phyloP scores from a whole-genome alignment of 306 rosid genomes.

The Vigna unguiculata region DNA sequence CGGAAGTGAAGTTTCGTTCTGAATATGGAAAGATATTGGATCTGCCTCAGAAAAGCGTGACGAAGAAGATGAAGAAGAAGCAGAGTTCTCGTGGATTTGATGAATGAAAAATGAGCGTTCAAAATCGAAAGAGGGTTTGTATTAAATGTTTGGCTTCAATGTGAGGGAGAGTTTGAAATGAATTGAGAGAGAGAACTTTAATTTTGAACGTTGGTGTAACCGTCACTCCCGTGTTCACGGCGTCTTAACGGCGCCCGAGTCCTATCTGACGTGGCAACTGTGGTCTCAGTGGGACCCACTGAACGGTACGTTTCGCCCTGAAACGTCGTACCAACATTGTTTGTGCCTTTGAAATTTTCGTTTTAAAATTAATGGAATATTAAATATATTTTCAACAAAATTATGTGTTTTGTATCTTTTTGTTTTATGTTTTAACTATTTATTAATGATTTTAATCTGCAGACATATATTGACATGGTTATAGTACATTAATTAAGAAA shows the following conservation, averaged over 20 bases:
- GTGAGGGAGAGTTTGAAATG: not conserved
- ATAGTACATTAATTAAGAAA: too few relatives aligned
- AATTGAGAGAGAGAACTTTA: constrained; percentile 3
- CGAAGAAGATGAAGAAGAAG: constrained; percentile 13
- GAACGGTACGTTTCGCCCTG: constrained; percentile 51
- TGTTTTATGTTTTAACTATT: too few relatives aligned
- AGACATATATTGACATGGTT: too few relatives aligned
- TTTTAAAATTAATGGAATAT: not conserved
- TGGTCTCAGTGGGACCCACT: constrained; percentile 48
- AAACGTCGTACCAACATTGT: constrained; percentile 38
- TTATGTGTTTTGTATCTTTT: too few relatives aligned
- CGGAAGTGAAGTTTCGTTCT: constrained; percentile 23
- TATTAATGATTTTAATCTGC: too few relatives aligned
- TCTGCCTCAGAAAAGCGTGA: constrained; percentile 35
- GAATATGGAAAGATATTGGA: constrained; percentile 47
- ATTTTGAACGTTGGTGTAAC: constrained; percentile 58
- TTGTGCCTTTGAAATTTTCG: constrained; percentile 38
- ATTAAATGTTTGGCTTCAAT: constrained; percentile 58
- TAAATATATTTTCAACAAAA: too few relatives aligned
- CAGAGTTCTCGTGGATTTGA: constrained; percentile 55
- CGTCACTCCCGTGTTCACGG: constrained; percentile 34
- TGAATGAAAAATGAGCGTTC: constrained; percentile 48
- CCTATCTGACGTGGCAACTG: constrained; percentile 47
- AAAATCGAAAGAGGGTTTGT: constrained; percentile 48
- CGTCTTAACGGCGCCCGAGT: constrained; percentile 37